Evolutionary conservation across 2,329 filamentous ascomycete species (phyloP), one percentile per base, ranked within the genome.

Genomic region (Aspergillus sp.): DNA sequence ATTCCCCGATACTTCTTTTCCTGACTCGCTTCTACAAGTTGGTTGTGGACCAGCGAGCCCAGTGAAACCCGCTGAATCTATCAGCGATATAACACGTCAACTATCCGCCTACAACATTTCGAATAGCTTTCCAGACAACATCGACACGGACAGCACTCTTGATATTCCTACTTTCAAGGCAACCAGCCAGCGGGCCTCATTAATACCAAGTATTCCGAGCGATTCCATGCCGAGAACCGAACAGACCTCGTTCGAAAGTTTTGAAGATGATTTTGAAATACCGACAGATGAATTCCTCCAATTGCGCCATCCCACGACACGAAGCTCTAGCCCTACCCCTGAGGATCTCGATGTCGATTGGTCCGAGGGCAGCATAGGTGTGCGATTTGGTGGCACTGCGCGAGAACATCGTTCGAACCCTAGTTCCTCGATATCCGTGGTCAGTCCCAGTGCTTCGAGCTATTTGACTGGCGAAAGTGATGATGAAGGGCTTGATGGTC

Each of bases 381-480:
- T 94, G 49, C 87, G 94, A 60, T 94, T 93, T 78, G 93, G 91
- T 45, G 94, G 94, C 49, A 97, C 92, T 15, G 86, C 88, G 66
- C 88, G 92, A 69, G 92, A 94, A 71, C 85, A 84, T n/a, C 87
- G 87, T 46, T 93, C 92, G 53, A 88, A 89, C 71, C 88, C 92
- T 70, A 95, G 92, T 80, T 97, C 93, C 1, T 94, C 92, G 19
- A 88, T 90, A 41, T 97, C 93, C 45, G 91, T 92, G 30, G 85
- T 97, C 75, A 98, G 94, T 73, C 94, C 95, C 15, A 98, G 93
- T 75, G 86, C 96, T 59, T 91, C 93, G 22, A 98, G 94, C 76
- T 95, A 91, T 66, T 88, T 96, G 69, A 97, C 93, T 1, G 86
- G 87, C 9, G 95, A 97, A 80, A 98, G 93, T 72, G 94, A 97